A percentile compares a stretch with the other conserved stretches of the same genome.
These are phyloP conservation scores for Solanum chacoense DNA, from an alignment of 305 asterid genomes.

Conservation along the genomic window DNA sequence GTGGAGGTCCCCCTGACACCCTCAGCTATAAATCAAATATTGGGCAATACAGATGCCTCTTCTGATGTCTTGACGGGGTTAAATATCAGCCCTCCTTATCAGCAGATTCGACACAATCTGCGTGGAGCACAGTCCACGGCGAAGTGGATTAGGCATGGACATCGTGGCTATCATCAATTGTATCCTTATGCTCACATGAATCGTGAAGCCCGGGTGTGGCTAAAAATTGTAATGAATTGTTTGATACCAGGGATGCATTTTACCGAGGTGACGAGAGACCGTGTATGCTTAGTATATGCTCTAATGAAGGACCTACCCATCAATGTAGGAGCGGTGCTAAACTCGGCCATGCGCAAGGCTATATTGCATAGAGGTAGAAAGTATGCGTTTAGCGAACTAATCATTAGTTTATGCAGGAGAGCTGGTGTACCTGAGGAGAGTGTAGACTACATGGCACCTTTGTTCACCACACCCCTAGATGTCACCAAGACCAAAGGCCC, in stretches of 20 bases:
- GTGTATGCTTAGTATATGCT: background rate
- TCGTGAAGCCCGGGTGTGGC: background rate
- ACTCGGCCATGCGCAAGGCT: background rate
- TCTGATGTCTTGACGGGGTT: no score
- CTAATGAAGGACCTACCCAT: background rate
- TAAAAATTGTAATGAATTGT: no score
- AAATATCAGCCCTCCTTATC: no score
- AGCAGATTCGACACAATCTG: no score
- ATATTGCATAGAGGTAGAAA: background rate
- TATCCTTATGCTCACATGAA: background rate
- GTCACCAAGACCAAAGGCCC: background rate
- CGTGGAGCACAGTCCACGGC: no score
- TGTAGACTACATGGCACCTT: background rate
- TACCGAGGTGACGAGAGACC: no score
- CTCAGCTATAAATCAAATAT: no score
- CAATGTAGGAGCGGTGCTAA: no score
- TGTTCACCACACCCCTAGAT: background rate
- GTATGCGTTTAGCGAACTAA: background rate
- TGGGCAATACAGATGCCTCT: no score
- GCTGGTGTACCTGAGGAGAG: background rate
- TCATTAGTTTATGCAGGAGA: background rate
- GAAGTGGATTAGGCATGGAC: background rate
- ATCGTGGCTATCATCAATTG: background rate
- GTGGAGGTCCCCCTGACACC: no score
- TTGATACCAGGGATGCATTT: no score